Evolutionary conservation across 2,329 filamentous ascomycete genomes (phyloP), one percentile per base, ranked within the genome.

Genomic region (Colletotrichum musicola): DNA sequence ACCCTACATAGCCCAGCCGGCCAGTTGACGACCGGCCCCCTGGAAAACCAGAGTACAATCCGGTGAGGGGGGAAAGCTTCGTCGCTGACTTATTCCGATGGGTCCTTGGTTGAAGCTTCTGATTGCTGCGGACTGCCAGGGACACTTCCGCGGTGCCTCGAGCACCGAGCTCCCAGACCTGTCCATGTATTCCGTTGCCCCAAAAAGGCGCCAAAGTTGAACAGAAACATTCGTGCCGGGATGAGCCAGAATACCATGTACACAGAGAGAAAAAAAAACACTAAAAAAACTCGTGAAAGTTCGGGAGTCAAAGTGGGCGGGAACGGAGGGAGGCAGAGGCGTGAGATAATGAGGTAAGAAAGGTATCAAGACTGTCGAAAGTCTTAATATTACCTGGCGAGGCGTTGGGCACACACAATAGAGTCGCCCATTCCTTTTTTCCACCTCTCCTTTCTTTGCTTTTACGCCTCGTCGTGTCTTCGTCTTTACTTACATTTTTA

Each of bases 51-150:
- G 46, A 47, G 22, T 18, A 60, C 14, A 55, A 44, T 66, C 35
- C 22, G 55, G 54, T 51, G 65, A 68, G 55, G 53, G 56, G 44
- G 62, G 22, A 42, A 66, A 57, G 62, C 66, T 61, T 64, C 51
- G 56, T 59, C 55, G 50, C 56, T 69, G 62, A 66, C 62, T 60
- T 68, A 53, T 50, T 65, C 62, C 46, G 62, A 66, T 69, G 66
- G 56, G 62, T 64, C 66, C 35, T 20, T 25, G 25, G 27, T 20
- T 42, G 16, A 56, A 60, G 55, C 66, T 61, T 66, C 66, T 66
- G 66, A 69, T 69, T 69, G 66, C 62, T 65, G 55, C 66, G 66
- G 66, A 49, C 35, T 61, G 50, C 46, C 20, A 69, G 66, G 66
- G 38, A 61, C 42, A 49, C 66, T 69, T 69, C 66, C 66, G 66